phyloP scores from a whole-genome alignment of 768 basidiomycete species.

The Lentinula sp. region DNA sequence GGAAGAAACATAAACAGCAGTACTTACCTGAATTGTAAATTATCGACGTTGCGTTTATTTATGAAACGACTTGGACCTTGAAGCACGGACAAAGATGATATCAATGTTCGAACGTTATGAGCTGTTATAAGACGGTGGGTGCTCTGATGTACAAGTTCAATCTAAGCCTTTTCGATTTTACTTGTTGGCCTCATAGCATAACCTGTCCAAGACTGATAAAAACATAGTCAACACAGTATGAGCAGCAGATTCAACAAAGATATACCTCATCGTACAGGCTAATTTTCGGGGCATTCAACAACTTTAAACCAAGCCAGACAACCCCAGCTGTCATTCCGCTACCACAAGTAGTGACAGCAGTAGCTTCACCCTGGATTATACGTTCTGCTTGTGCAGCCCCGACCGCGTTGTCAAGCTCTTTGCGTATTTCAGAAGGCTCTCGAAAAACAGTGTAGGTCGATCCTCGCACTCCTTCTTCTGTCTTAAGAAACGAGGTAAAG shows the following conservation, averaged over 20 bases:
- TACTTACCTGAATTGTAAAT: neutral
- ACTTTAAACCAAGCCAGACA: conserved; percentile 86
- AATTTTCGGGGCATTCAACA: conserved; percentile 54
- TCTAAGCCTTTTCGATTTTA: conserved; percentile 49
- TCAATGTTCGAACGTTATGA: too few relatives aligned
- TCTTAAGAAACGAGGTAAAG: conserved; percentile 67
- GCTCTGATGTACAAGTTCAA: too few relatives aligned
- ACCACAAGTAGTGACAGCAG: conserved; percentile 78
- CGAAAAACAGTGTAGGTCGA: conserved; percentile 55
- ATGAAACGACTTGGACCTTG: too few relatives aligned
- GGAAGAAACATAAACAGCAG: neutral
- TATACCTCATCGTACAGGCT: conserved; percentile 93
- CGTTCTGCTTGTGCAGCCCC: conserved; percentile 50
- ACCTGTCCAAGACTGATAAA: conserved; percentile 84
- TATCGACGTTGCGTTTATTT: neutral
- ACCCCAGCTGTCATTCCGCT: conserved; percentile 98
- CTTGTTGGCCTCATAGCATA: conserved; percentile 78
- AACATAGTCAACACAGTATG: neutral
- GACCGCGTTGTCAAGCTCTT: conserved; percentile 56
- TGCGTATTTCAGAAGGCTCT: conserved; percentile 48
- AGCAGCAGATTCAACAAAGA: conserved; percentile 6
- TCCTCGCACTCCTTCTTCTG: conserved; percentile 30
- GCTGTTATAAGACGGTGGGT: too few relatives aligned
- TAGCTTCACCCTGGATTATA: conserved; percentile 53
- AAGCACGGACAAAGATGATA: too few relatives aligned